Evolutionary conservation across 2,329 filamentous ascomycete genomes (phyloP).

Genomic region (Calycina herbarum): DNA sequence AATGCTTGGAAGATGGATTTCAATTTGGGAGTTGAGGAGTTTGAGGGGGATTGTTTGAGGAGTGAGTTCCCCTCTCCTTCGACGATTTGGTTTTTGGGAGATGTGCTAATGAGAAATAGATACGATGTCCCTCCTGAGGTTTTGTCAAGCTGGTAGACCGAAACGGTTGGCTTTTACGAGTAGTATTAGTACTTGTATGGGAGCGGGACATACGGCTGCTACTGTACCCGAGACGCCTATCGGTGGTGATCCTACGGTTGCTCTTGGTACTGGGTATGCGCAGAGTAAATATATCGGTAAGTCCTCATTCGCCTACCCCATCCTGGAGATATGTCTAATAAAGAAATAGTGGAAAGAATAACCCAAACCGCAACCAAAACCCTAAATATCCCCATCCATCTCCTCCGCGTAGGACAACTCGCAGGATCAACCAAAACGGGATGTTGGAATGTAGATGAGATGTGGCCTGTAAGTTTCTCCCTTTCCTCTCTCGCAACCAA

Average conservation of each 20-base stretch:
- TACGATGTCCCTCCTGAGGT: slow-evolving; percentile 35
- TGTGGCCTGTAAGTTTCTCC: slow-evolving; percentile 26
- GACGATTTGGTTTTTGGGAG: neutral
- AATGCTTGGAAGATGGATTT: slow-evolving; percentile 39
- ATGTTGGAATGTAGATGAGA: slow-evolving; percentile 31
- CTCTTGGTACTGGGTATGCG: slow-evolving; percentile 32
- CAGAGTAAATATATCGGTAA: slow-evolving; percentile 35
- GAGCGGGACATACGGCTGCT: slow-evolving; percentile 17
- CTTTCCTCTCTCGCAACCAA: neutral
- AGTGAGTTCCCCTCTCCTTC: slow-evolving; percentile 19
- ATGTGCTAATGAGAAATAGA: slow-evolving; percentile 19
- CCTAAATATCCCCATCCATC: slow-evolving; percentile 24
- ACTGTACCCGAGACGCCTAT: slow-evolving; percentile 28
- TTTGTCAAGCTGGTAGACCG: slow-evolving; percentile 28
- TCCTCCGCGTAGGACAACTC: slow-evolving; percentile 34
- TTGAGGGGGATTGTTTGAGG: slow-evolving; percentile 36
- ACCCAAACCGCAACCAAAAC: slow-evolving; percentile 25
- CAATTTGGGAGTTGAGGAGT: slow-evolving; percentile 33
- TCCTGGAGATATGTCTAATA: neutral
- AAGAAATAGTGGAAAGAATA: slow-evolving; percentile 27
- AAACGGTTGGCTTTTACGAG: slow-evolving; percentile 34
- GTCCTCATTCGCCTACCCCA: neutral
- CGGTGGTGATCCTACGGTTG: slow-evolving; percentile 25
- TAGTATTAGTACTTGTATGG: slow-evolving; percentile 34
- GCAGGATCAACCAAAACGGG: slow-evolving; percentile 29